phyloP scores from a whole-genome alignment of 2,329 filamentous ascomycete species.

The Chalaropsis ovoidea region DNA sequence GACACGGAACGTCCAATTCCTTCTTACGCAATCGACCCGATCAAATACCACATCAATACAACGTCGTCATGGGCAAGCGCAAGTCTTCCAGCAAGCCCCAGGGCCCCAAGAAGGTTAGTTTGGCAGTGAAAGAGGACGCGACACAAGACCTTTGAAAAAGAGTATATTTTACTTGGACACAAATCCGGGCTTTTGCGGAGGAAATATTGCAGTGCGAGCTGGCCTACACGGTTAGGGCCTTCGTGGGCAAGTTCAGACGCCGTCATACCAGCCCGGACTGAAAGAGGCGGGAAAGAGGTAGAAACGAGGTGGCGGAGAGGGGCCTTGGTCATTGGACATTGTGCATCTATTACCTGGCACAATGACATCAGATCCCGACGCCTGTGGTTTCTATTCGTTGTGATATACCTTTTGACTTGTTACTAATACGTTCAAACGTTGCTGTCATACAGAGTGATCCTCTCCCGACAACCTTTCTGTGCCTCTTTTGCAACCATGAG shows the following conservation, averaged over 20 bases:
- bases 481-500: conserved; percentile 97
- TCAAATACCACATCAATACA: neutral
- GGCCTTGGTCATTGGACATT: neutral
- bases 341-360: neutral
- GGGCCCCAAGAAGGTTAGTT: conserved; percentile 66
- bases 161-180: neutral
- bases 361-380: neutral
- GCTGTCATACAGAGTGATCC: conserved; percentile 50
- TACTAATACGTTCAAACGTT: conserved; percentile 17
- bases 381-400: neutral
- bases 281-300: neutral
- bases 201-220: neutral
- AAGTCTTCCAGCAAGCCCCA: conserved; percentile 75
- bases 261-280: neutral
- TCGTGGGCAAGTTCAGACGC: neutral
- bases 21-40: neutral
- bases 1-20: neutral
- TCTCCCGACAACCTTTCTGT: conserved; percentile 77
- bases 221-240: neutral
- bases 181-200: neutral
- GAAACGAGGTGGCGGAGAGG: neutral
- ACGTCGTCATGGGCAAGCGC: conserved; percentile 66
- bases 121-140: neutral
- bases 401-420: neutral
- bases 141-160: neutral